phyloP scores from a whole-genome alignment of 768 basidiomycete species.

The Mrakia hoshinonis region DNA sequence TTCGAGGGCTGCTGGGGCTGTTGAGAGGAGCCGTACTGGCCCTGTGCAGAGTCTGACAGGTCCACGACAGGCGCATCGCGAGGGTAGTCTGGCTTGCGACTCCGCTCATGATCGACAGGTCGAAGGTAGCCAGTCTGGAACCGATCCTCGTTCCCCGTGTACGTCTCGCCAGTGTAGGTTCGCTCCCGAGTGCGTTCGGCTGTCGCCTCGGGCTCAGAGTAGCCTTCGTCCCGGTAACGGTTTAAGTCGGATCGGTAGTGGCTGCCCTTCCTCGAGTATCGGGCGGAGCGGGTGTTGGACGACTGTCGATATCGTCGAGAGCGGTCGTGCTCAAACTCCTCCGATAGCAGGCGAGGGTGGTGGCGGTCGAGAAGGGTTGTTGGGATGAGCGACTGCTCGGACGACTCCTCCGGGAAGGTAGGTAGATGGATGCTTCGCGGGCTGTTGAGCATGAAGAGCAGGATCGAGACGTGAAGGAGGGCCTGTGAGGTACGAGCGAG shows the following conservation, averaged over 20 bases:
- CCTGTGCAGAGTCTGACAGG: not conserved
- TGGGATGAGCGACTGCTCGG: not conserved
- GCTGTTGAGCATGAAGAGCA: not conserved
- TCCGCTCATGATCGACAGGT: not conserved
- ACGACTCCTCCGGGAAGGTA: not conserved
- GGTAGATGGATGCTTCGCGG: not conserved
- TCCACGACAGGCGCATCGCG: not conserved
- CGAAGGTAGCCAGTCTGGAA: not conserved
- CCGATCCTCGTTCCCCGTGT: not conserved
- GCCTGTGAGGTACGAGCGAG: not conserved
- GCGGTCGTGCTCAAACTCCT: not conserved
- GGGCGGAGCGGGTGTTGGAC: not conserved
- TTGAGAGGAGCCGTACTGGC: too few species aligned
- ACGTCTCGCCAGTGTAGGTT: too few species aligned
- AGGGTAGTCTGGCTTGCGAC: not conserved
- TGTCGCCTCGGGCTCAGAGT: not conserved
- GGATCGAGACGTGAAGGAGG: constrained; percentile 1
- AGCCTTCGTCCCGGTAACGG: not conserved
- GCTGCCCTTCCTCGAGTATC: not conserved
- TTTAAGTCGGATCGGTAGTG: not conserved
- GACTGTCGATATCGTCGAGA: not conserved
- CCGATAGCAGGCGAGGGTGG: constrained; percentile 3
- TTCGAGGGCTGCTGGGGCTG: too few species aligned
- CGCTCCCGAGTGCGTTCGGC: not conserved
- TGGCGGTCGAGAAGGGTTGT: constrained; percentile 2